Evolutionary conservation across 2,329 filamentous ascomycete species (phyloP).

Genomic region (Corniculantispora saksenae): DNA sequence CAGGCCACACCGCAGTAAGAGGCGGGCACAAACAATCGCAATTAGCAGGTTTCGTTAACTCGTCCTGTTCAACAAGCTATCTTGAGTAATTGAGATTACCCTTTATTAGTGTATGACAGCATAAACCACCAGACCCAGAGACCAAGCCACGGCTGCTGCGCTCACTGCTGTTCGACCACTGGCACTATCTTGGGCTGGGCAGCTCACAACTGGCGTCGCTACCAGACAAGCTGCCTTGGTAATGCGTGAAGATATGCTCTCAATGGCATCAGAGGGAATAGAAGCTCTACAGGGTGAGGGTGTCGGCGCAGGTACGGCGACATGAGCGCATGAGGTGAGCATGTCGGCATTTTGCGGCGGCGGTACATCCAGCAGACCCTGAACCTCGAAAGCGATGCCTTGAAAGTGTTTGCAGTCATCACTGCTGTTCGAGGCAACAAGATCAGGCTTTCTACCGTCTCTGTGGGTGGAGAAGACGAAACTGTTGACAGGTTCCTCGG

Average conservation of each 20-base stretch:
- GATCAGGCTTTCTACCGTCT: neutral
- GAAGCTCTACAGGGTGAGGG: slow-evolving; percentile 1
- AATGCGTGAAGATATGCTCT: slow-evolving; percentile 4
- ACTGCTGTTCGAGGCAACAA: neutral
- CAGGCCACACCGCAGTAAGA: too few species aligned
- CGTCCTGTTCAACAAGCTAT: too few species aligned
- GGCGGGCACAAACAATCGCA: too few species aligned
- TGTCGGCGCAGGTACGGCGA: slow-evolving; percentile 1
- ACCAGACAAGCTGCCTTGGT: neutral
- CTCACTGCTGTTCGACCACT: neutral
- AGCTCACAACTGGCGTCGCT: neutral
- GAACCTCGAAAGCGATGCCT: neutral
- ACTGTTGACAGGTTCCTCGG: neutral
- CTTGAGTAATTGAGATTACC: too few species aligned
- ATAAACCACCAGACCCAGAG: neutral
- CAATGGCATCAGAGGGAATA: neutral
- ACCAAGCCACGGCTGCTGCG: neutral
- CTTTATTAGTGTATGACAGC: neutral
- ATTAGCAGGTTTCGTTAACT: too few species aligned
- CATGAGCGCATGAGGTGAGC: slow-evolving; percentile 5
- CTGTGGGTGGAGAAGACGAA: slow-evolving; percentile 2
- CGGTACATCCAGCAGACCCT: neutral
- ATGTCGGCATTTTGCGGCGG: slow-evolving; percentile 1
- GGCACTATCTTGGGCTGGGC: neutral
- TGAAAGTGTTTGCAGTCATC: neutral